Evolutionary conservation across 805 yeast genomes (phyloP), one percentile per base, ranked within the genome.

Genomic region (Hemisphaericaspora nanyangensis): DNA sequence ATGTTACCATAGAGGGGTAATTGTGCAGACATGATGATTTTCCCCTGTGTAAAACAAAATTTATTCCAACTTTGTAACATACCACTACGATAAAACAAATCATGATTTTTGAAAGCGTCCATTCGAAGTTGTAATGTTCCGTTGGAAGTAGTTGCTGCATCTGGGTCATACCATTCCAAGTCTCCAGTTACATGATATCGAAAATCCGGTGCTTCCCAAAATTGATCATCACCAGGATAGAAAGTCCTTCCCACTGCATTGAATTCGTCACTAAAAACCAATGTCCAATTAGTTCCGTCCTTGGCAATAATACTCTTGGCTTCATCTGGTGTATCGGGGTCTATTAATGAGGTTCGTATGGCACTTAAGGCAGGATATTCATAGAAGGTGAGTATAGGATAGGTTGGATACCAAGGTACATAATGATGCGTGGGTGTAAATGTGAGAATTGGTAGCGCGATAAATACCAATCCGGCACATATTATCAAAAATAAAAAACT

Each of bases 371-470:
- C 34, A 7, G 72, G 72, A 47, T 65, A 67, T 30, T 51, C 36
- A 49, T 65, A 67, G 6, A 67, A 63, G 2, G 86, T 63, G 46
- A 83, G 63, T 6, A 68, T 46, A 38, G 70, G 77, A 51, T 69
- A 72, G 5, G 17, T 15, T 12, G 17, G 49, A 4, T 65, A 62
- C 7, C 29, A 27, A 39, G 46, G 41, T 3, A 12, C 12, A 22
- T 8, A 12, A 8, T 8, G 11, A 6, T 63, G 18, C 35, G 56
- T 47, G 3, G 68, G 64, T 8, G 19, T 17, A 60, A 72, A 91
- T 0, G 96, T 89, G 36, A 91, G 60, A 1, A 81, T 90, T 1
- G 99, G 98, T 45, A 85, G 64, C 4, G 90, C 64, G 35, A 91
- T 73, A 52, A 91, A 88, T 11, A 81, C 48, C 4, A 77, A 82